Evolutionary conservation across 805 yeast species (phyloP), one percentile per base, ranked within the genome.

Genomic region (Lachancea lanzarotensis): DNA sequence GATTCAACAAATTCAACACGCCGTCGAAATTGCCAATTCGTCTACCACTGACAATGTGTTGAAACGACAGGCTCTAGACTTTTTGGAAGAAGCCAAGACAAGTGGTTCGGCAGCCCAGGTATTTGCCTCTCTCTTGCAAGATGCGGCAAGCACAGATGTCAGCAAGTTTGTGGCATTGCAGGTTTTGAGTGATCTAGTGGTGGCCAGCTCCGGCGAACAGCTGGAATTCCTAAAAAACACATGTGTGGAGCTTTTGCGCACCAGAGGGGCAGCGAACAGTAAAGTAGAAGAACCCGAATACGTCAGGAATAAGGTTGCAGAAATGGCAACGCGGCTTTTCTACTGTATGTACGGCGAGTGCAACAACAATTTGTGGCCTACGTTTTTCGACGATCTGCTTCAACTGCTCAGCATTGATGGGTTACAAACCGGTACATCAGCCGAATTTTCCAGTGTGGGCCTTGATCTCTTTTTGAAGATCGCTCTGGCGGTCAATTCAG

Each of bases 11-110:
- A 82, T 90, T 56, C 87, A 78, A 63, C 93, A 87, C 67, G 96
- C 95, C 35, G 93, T 90, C 39, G 81, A 78, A 50, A 79, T 88
- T 50, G 96, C 95, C 7, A 75, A 84, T 43, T 79, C 80, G 62
- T 82, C 85, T 26, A 71, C 81, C 20, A 75, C 82, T 9, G 87
- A 84, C 60, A 67, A 73, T 13, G 69, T 59, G 34, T 68, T 87
- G 40, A 81, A 81, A 57, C 78, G 74, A 50, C 82, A 80, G 63
- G 83, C 68, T 15, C 46, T 65, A 30, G 67, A 65, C 15, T 63
- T 48, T 45, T 48, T 65, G 34, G 53, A 59, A 19, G 57, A 54
- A 26, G 52, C 56, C 2, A 63, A 60, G 44, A 36, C 50, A 6
- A 59, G 56, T 39, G 55, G 54, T 7, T 53, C 52, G 45, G 60